Evolutionary conservation across 805 yeast species (phyloP).

Genomic region (Teunomyces gatunensis): DNA sequence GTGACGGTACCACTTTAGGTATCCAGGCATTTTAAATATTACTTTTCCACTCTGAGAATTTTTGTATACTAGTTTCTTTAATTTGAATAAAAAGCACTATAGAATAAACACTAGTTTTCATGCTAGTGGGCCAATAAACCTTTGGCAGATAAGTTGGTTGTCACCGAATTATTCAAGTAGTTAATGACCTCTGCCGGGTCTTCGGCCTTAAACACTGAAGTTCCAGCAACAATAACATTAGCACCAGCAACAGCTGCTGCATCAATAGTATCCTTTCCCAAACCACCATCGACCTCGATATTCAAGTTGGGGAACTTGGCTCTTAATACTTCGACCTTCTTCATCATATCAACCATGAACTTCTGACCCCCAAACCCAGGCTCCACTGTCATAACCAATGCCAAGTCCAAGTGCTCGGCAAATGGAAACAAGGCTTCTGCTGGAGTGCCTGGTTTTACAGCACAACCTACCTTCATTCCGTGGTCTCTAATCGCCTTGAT

Average conservation of each 20-base stretch:
- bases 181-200: conserved; percentile 76
- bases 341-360: conserved; percentile 95
- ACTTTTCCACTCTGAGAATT: conserved; percentile 2
- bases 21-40: conserved; percentile 52
- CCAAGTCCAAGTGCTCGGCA: conserved; percentile 83
- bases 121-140: conserved; percentile 6
- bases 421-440: conserved; percentile 77
- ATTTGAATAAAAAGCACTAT: neutral
- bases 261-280: conserved; percentile 80
- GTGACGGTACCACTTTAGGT: conserved; percentile 85
- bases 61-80: conserved; percentile 1
- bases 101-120: neutral
- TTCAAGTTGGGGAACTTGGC: conserved; percentile 70
- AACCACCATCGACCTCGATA: conserved; percentile 96
- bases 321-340: conserved; percentile 81
- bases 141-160: conserved; percentile 33
- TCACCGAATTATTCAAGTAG: conserved; percentile 63
- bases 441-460: conserved; percentile 89
- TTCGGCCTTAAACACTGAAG: conserved; percentile 83
- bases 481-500: conserved; percentile 70
- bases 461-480: conserved; percentile 94
- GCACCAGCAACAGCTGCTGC: conserved; percentile 97
- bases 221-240: conserved; percentile 96
- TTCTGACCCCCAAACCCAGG: conserved; percentile 99
- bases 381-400: conserved; percentile 96